Percentiles rank a stretch among this genome's conserved stretches.
Conservation (phyloP, 2,329 filamentous ascomycete genomes). For the Penicillium palitans region DNA sequence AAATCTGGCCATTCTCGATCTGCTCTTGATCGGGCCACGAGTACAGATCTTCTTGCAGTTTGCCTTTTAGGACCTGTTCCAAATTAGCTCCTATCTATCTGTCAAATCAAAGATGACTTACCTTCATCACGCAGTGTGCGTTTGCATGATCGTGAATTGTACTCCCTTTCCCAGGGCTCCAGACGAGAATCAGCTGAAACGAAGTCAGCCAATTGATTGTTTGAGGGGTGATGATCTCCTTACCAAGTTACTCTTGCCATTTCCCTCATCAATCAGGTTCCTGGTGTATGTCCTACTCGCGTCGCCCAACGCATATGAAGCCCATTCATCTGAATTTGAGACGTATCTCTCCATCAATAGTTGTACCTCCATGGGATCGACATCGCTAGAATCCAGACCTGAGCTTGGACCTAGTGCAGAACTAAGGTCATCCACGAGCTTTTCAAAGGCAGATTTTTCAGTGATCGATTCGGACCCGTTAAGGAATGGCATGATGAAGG, state of each 20-base stretch:
- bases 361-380: slow-evolving; percentile 71
- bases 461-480: slow-evolving; percentile 17
- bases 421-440: slow-evolving; percentile 72
- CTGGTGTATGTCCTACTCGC: slow-evolving; percentile 72
- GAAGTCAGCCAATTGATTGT: slow-evolving; percentile 11
- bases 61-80: slow-evolving; percentile 68
- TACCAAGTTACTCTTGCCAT: slow-evolving; percentile 75
- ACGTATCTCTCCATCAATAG: slow-evolving; percentile 72
- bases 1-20: slow-evolving; percentile 47
- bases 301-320: slow-evolving; percentile 72
- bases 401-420: slow-evolving; percentile 74
- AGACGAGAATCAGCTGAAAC: slow-evolving; percentile 80
- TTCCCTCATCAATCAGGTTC: slow-evolving; percentile 87
- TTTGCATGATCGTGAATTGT: slow-evolving; percentile 88
- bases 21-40: slow-evolving; percentile 61
- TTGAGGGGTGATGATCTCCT: slow-evolving; percentile 28
- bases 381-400: slow-evolving; percentile 77
- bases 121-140: slow-evolving; percentile 88
- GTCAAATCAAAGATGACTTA: slow-evolving; percentile 16
- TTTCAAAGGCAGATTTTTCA: slow-evolving; percentile 56
- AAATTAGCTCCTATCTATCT: not conserved
- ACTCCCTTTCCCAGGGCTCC: slow-evolving; percentile 79
- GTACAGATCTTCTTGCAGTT: slow-evolving; percentile 78
- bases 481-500: slow-evolving; percentile 37
- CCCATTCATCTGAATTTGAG: slow-evolving; percentile 70